Evolutionary conservation across 495 filamentous ascomycete genomes (phyloP), one percentile per base, ranked within the genome.

Genomic region (Thermothielavioides terrestris): DNA sequence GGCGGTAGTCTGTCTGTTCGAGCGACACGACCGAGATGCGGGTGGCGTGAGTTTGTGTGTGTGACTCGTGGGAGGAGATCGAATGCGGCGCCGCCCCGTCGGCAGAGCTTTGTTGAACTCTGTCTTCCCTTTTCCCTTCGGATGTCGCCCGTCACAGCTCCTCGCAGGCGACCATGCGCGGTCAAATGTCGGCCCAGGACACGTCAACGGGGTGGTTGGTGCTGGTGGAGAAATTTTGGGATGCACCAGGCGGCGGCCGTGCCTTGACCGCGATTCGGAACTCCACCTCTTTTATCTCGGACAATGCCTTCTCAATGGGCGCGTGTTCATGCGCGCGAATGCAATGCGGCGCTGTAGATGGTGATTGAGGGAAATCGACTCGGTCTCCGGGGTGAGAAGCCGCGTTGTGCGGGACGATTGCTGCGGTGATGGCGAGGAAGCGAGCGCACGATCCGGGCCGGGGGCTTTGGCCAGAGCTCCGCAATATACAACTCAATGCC

Each of bases 401-500:
- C 25, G 27, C 31, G 39, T 15, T 26, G 43, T 39, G 46, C 28
- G 21, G 35, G 50, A 49, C 17, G 40, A 64, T 61, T 57, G 61
- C 51, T 59, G 49, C 54, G 55, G 58, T 59, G 55, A 61, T 53
- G 52, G 26, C 40, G 21, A 23, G 31, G 37, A 58, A 38, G 30
- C 32, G 22, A 45, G 36, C 15, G 26, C 34, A 43, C 34, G 32
- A 45, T 36, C 36, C 22, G 30, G 26, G n/a, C n/a, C 36, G 31
- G 26, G 43, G 38, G 46, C 36, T 53, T 26, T 22, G 40, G 46
- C n/a, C 25, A 34, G 47, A 49, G 37, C 61, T 57, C 56, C 53
- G 55, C 52, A 58, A 62, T 58, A 59, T 64, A 64, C 59, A 64
- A 61, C 54, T 61, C 56, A 59, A 59, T 62, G 54, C 61, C 46